These are phyloP conservation scores for Lasiodiplodia gonubiensis DNA, from an alignment of 2,329 filamentous ascomycete species.

Conservation along the genomic window DNA sequence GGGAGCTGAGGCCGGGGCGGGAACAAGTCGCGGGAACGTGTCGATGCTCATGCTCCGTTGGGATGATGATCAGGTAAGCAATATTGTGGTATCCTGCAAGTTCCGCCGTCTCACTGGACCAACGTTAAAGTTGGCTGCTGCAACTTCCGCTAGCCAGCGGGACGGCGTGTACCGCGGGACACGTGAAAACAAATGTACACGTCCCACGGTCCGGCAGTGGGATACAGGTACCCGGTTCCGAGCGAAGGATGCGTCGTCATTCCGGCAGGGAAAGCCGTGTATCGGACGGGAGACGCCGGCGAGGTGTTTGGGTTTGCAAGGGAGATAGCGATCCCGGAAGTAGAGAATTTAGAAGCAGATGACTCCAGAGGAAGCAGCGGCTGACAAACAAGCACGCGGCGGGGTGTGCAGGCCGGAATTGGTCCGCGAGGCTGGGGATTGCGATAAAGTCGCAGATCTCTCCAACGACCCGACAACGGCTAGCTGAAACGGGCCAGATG, in stretches of 20 bases:
- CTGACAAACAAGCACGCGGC: not conserved
- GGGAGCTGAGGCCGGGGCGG: not conserved
- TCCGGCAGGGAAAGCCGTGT: not conserved
- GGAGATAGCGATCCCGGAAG: not conserved
- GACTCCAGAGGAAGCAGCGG: not conserved
- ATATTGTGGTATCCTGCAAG: slow-evolving; percentile 13
- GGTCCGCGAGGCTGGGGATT: slow-evolving; percentile 6
- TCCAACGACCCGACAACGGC: not conserved
- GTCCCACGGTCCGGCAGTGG: slow-evolving; percentile 3
- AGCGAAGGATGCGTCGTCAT: not conserved
- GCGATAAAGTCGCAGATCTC: slow-evolving; percentile 9
- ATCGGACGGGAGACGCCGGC: not conserved
- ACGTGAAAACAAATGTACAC: not conserved
- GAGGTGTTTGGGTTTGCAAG: not conserved
- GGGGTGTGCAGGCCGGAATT: not conserved
- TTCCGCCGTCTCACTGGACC: slow-evolving; percentile 2
- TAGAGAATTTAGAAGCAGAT: not conserved
- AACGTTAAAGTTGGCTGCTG: not conserved
- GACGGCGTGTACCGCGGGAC: not conserved
- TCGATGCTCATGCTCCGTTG: not conserved
- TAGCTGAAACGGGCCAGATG: slow-evolving; percentile 1
- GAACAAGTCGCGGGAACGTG: not conserved
- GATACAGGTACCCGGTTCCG: not conserved
- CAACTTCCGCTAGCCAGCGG: not conserved
- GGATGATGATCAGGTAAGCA: slow-evolving; percentile 1